These are phyloP conservation scores for Debaryomyces prosopidis DNA, from an alignment of 805 yeast genomes.

Conservation along the genomic window DNA sequence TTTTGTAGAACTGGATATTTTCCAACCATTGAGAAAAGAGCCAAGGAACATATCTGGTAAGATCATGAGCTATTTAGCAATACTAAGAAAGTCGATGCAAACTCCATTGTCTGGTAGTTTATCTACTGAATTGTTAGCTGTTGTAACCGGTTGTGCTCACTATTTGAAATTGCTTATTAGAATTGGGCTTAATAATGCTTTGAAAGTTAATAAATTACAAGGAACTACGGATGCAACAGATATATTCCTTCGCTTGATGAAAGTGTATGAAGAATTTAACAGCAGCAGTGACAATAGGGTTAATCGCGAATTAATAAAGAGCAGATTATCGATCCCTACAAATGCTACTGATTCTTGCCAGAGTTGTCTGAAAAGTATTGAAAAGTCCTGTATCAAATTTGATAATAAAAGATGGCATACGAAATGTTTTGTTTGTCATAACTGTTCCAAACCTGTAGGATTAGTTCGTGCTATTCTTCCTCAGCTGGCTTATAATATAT, in stretches of 20 bases:
- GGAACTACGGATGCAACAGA: constrained; percentile 64
- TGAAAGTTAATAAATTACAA: constrained; percentile 60
- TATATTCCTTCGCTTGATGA: constrained; percentile 47
- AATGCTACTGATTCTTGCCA: constrained; percentile 77
- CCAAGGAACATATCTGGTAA: constrained; percentile 89
- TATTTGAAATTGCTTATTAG: constrained; percentile 83
- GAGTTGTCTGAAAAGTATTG: constrained; percentile 73
- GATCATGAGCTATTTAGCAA: constrained; percentile 83
- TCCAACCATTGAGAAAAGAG: constrained; percentile 49
- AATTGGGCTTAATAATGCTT: constrained; percentile 73
- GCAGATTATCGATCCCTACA: constrained; percentile 46
- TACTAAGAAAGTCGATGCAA: constrained; percentile 62
- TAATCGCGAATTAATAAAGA: constrained; percentile 10
- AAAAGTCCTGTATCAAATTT: constrained; percentile 72
- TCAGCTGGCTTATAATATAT: constrained; percentile 48
- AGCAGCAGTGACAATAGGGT: constrained; percentile 4
- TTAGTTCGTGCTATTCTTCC: constrained; percentile 31
- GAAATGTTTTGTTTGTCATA: constrained; percentile 66
- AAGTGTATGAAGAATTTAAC: constrained; percentile 15
- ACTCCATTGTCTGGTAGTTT: constrained; percentile 41
- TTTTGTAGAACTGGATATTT: constrained; percentile 25
- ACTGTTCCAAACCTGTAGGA: constrained; percentile 44
- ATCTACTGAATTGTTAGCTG: constrained; percentile 69
- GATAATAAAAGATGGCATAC: constrained; percentile 78
- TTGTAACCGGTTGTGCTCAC: constrained; percentile 90